A percentile compares a stretch with the other conserved stretches of the same genome.
Evolutionary conservation across 805 yeast species (phyloP).

Genomic region (Wickerhamomyces chambardii): DNA sequence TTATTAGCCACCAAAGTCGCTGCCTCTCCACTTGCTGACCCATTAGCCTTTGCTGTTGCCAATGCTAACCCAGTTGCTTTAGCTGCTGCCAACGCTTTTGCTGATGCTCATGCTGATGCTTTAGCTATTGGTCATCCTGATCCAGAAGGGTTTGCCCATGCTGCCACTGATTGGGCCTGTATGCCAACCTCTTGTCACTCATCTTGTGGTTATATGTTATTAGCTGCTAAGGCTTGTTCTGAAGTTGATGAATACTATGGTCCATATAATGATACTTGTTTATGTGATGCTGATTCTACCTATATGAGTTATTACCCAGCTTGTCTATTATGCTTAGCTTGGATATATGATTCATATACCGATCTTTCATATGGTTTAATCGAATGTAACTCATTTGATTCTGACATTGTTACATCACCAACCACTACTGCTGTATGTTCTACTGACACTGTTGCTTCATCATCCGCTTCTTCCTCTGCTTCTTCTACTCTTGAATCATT

Average conservation of each 20-base stretch:
- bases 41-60: no score
- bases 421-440: slow-evolving; percentile 23
- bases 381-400: slow-evolving; percentile 1
- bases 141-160: background rate
- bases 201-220: slow-evolving; percentile 4
- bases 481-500: background rate
- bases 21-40: no score
- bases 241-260: slow-evolving; percentile 4
- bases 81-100: background rate
- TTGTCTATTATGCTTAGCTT: slow-evolving; percentile 28
- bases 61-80: background rate
- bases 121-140: slow-evolving; percentile 1
- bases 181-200: slow-evolving; percentile 10
- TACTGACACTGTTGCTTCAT: slow-evolving; percentile 3
- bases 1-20: no score
- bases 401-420: slow-evolving; percentile 10
- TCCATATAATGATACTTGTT: slow-evolving; percentile 18
- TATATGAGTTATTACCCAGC: slow-evolving; percentile 19
- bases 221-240: slow-evolving; percentile 1
- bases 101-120: background rate
- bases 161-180: slow-evolving; percentile 8
- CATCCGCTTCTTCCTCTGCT: background rate
- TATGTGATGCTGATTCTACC: slow-evolving; percentile 19
- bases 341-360: slow-evolving; percentile 23
- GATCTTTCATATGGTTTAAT: slow-evolving; percentile 2